These are phyloP conservation scores for Trypanosoma cruzi DNA, from an alignment of 208 protist genomes.

Conservation along the genomic window DNA sequence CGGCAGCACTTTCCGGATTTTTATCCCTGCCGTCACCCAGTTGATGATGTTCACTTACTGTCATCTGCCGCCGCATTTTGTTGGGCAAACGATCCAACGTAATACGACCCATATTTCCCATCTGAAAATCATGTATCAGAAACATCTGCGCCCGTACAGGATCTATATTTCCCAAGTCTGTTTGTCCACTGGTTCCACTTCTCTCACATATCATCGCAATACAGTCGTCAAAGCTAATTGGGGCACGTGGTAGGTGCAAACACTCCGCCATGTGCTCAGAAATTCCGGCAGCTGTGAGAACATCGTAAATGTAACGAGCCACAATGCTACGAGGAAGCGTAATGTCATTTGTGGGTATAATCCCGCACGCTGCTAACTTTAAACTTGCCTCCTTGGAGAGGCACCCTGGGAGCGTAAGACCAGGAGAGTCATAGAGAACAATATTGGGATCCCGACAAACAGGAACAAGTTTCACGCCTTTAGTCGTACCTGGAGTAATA, in stretches of 20 bases:
- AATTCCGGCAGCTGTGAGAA: conserved; percentile 60
- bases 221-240: conserved; percentile 91
- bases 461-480: conserved; percentile 78
- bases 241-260: conserved; percentile 76
- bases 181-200: conserved; percentile 81
- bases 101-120: conserved; percentile 79
- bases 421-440: conserved; percentile 89
- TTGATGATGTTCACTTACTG: conserved; percentile 10
- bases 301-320: conserved; percentile 84
- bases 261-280: conserved; percentile 87
- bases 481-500: conserved; percentile 82
- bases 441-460: conserved; percentile 82
- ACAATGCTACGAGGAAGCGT: conserved; percentile 67
- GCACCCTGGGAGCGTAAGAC: conserved; percentile 85
- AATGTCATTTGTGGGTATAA: conserved; percentile 86
- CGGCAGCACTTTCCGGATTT: conserved; percentile 3
- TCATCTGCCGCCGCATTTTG: conserved; percentile 34
- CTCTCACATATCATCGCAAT: conserved; percentile 90
- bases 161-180: conserved; percentile 81
- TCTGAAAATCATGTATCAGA: conserved; percentile 86
- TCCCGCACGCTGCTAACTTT: conserved; percentile 84
- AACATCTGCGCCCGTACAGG: conserved; percentile 69
- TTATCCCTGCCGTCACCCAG: neutral
- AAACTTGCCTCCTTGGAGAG: conserved; percentile 87
- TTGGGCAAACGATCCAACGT: conserved; percentile 85